Conservation (phyloP, 805 yeast species). For the Kluyveromyces nonfermentans region DNA sequence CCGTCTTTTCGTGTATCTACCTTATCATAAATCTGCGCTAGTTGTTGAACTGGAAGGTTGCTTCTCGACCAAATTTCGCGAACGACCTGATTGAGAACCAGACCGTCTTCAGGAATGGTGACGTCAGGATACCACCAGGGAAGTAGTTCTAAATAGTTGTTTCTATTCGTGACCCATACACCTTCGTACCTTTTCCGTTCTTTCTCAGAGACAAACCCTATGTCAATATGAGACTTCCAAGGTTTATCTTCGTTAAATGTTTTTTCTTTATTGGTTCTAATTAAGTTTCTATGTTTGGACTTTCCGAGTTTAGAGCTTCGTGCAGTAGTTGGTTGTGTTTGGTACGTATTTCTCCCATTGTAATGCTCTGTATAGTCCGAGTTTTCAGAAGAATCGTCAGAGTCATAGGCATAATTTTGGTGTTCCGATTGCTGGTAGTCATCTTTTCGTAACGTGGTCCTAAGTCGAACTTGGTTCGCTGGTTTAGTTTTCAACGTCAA, state of each 20-base stretch:
- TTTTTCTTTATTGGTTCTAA: slow-evolving; percentile 18
- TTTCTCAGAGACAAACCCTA: slow-evolving; percentile 40
- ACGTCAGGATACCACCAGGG: slow-evolving; percentile 23
- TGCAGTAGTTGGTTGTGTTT: not conserved
- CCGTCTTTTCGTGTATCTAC: slow-evolving; percentile 66
- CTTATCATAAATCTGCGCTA: slow-evolving; percentile 58
- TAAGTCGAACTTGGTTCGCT: slow-evolving; percentile 10
- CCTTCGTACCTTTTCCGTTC: slow-evolving; percentile 90
- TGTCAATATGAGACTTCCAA: slow-evolving; percentile 77
- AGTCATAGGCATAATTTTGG: not conserved
- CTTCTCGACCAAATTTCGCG: slow-evolving; percentile 76
- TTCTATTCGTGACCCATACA: slow-evolving; percentile 85
- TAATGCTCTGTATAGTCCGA: not conserved
- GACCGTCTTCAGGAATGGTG: slow-evolving; percentile 24
- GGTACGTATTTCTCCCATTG: not conserved
- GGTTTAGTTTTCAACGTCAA: not conserved
- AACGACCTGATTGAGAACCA: slow-evolving; percentile 43
- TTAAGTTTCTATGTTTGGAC: slow-evolving; percentile 3
- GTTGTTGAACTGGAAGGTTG: slow-evolving; percentile 50
- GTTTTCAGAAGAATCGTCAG: not conserved
- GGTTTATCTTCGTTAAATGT: slow-evolving; percentile 82
- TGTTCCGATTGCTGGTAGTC: slow-evolving; percentile 5
- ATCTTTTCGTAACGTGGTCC: slow-evolving; percentile 22
- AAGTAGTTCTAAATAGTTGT: slow-evolving; percentile 40
- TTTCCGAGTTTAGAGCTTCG: no score